Conservation (phyloP, 768 basidiomycete species). For the Lactarius indigo region DNA sequence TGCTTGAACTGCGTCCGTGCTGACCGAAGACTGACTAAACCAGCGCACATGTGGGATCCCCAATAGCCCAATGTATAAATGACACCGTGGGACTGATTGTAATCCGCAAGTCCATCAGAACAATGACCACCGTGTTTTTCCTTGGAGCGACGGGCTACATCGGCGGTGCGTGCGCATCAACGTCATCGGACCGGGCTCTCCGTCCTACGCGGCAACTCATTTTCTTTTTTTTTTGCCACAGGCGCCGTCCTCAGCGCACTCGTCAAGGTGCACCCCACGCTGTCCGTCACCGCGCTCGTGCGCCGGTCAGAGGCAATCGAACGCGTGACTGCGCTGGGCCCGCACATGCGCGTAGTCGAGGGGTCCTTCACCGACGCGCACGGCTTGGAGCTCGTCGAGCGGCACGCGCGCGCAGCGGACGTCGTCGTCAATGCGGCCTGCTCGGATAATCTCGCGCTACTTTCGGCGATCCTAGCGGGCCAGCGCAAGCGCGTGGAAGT, state of each 20-base stretch:
- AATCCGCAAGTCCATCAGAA: not conserved
- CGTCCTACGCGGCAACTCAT: not conserved
- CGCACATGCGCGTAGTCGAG: too few relatives aligned
- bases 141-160: not conserved
- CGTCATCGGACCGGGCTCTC: not conserved
- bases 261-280: not conserved
- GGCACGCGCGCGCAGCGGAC: too few relatives aligned
- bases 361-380: too few relatives aligned
- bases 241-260: not conserved
- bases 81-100: not conserved
- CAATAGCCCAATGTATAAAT: not conserved
- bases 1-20: not conserved
- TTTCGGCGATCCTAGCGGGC: too few relatives aligned
- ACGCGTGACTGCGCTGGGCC: not conserved
- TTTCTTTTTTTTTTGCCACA: too few relatives aligned
- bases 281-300: conserved; percentile 6
- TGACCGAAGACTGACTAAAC: not conserved
- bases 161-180: not conserved
- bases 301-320: not conserved
- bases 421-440: not conserved
- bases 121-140: not conserved
- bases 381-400: too few relatives aligned
- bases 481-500: not conserved
- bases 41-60: not conserved
- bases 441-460: not conserved